These are phyloP conservation scores for Begonia masoniana DNA, from an alignment of 306 rosid species.

Conservation along the genomic window DNA sequence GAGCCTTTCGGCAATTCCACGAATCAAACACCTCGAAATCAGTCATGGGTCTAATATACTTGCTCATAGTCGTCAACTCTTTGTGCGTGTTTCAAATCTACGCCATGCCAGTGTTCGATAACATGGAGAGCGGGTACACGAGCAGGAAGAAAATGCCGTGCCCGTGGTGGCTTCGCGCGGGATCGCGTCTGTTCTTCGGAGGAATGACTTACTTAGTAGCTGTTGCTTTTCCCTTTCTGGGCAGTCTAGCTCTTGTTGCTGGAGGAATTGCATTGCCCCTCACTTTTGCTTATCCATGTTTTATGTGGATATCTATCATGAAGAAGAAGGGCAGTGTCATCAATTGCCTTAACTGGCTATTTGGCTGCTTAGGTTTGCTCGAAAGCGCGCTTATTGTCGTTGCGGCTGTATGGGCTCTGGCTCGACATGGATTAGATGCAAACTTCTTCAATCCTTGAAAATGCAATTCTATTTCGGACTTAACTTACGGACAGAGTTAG, in stretches of 20 bases:
- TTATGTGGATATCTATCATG: conserved; percentile 61
- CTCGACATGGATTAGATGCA: conserved; percentile 29
- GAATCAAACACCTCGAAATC: conserved; percentile 20
- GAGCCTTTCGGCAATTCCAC: conserved; percentile 27
- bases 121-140: conserved; percentile 32
- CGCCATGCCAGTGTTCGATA: conserved; percentile 51
- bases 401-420: conserved; percentile 31
- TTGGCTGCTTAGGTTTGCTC: conserved; percentile 47
- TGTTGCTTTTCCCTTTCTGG: conserved; percentile 55
- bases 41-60: conserved; percentile 27
- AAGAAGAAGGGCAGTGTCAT: conserved; percentile 39
- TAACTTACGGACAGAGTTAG: too few species aligned
- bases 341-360: conserved; percentile 29
- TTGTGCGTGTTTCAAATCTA: conserved; percentile 46
- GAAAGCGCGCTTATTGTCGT: conserved; percentile 28
- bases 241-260: conserved; percentile 24
- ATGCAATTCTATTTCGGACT: too few species aligned
- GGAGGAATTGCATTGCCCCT: conserved; percentile 54
- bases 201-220: conserved; percentile 31
- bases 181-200: conserved; percentile 35
- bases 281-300: conserved; percentile 59
- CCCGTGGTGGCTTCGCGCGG: conserved; percentile 16
- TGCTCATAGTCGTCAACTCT: conserved; percentile 24
- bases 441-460: conserved; percentile 47
- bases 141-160: conserved; percentile 29